phyloP scores from a whole-genome alignment of 371 early-diverging fungal species.

The Lichtheimia ramosa region DNA sequence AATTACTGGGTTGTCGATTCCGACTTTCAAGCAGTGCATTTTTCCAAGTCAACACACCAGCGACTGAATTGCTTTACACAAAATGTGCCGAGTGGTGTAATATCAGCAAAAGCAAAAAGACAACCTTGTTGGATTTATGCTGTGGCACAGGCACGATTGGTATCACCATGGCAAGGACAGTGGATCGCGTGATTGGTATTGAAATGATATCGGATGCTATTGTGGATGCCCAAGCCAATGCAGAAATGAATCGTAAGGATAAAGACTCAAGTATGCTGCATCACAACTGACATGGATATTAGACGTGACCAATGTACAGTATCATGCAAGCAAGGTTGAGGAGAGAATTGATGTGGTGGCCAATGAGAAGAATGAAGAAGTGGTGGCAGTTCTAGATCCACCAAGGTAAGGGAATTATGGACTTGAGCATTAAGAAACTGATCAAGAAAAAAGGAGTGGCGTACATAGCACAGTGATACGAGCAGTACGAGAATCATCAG shows the following conservation, averaged over 20 bases:
- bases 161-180: constrained; percentile 68
- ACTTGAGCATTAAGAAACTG: neutral
- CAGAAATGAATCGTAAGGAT: constrained; percentile 59
- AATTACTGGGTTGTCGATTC: constrained; percentile 65
- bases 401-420: constrained; percentile 55
- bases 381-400: constrained; percentile 78
- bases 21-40: constrained; percentile 76
- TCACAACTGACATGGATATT: neutral
- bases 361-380: constrained; percentile 32
- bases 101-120: constrained; percentile 34
- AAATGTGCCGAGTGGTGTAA: constrained; percentile 49
- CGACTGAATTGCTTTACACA: constrained; percentile 68
- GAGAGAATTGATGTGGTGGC: constrained; percentile 54
- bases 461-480: constrained; percentile 67
- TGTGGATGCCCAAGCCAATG: constrained; percentile 76
- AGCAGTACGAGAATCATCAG: constrained; percentile 57
- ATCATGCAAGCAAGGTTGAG: constrained; percentile 67
- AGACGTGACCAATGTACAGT: constrained; percentile 58
- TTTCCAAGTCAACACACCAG: constrained; percentile 81
- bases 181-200: constrained; percentile 75
- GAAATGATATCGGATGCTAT: constrained; percentile 76
- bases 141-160: constrained; percentile 92
- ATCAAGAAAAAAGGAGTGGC: constrained; percentile 39
- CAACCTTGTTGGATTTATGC: constrained; percentile 75
- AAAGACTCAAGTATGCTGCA: neutral